phyloP scores from a whole-genome alignment of 768 basidiomycete genomes.

The Tephrocybe sp. region DNA sequence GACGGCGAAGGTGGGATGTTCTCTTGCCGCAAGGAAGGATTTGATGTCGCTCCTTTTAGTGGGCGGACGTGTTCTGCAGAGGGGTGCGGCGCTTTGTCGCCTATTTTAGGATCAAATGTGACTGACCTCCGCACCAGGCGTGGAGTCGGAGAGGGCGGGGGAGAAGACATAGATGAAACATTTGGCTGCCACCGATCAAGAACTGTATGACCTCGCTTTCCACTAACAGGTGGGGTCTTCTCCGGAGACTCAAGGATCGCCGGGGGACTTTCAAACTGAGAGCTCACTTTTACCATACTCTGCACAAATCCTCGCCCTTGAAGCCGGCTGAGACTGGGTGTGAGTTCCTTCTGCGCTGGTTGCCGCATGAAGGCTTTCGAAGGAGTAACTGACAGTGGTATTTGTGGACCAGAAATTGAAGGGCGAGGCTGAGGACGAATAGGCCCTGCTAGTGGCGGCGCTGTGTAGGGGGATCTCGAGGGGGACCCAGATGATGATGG shows the following conservation, averaged over 20 bases:
- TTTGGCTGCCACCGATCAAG: conserved; percentile 71
- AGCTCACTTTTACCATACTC: conserved; percentile 74
- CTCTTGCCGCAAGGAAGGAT: conserved; percentile 13
- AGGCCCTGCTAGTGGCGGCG: conserved; percentile 51
- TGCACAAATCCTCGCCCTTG: conserved; percentile 88
- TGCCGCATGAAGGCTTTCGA: conserved; percentile 64
- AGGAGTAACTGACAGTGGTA: conserved; percentile 40
- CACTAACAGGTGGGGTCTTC: conserved; percentile 30
- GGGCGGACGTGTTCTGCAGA: not conserved
- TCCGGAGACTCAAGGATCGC: conserved; percentile 31
- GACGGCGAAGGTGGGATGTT: conserved; percentile 5
- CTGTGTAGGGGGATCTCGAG: conserved; percentile 32
- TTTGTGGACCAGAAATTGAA: conserved; percentile 42
- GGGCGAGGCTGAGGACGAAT: conserved; percentile 50
- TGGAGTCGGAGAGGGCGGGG: conserved; percentile 44
- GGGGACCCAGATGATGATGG: conserved; percentile 24
- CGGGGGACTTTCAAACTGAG: conserved; percentile 47
- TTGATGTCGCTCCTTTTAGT: conserved; percentile 28
- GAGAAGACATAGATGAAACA: conserved; percentile 26
- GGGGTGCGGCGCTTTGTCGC: conserved; percentile 19
- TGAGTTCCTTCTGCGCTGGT: conserved; percentile 63
- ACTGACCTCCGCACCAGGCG: conserved; percentile 39
- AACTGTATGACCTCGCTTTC: conserved; percentile 48
- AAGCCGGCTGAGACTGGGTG: conserved; percentile 79
- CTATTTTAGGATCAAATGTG: conserved; percentile 29